phyloP scores from a whole-genome alignment of 192 early-diverging fungal species.

The Geosiphon pyriformis region DNA sequence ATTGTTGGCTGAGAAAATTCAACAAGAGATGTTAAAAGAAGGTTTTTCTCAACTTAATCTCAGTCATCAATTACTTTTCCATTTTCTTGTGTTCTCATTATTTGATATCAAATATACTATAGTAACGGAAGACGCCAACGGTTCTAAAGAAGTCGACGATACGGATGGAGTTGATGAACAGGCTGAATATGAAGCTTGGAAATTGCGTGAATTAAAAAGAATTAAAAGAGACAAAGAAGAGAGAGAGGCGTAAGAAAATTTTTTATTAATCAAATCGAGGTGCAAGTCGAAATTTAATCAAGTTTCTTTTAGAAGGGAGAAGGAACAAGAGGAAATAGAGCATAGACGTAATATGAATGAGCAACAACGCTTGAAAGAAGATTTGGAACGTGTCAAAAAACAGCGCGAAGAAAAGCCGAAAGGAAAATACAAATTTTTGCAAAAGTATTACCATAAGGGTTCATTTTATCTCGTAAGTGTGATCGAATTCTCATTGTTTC shows the following conservation, averaged over 20 bases:
- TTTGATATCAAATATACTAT: slow-evolving; percentile 25
- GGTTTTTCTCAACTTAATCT: slow-evolving; percentile 39
- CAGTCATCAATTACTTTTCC: slow-evolving; percentile 11
- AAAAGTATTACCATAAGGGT: slow-evolving; percentile 87
- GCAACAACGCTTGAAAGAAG: slow-evolving; percentile 68
- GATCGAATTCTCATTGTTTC: not conserved
- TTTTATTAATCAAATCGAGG: not conserved
- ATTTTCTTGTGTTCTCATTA: slow-evolving; percentile 7
- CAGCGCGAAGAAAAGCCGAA: slow-evolving; percentile 57
- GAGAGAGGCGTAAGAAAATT: slow-evolving; percentile 49
- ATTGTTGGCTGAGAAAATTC: slow-evolving; percentile 66
- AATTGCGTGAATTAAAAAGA: slow-evolving; percentile 79
- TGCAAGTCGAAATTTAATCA: not conserved
- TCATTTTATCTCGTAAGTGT: slow-evolving; percentile 68
- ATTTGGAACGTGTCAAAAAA: slow-evolving; percentile 54
- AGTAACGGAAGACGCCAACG: slow-evolving; percentile 37
- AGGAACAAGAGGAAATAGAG: slow-evolving; percentile 74
- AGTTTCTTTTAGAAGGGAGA: slow-evolving; percentile 47
- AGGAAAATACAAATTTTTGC: slow-evolving; percentile 53
- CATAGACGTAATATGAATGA: slow-evolving; percentile 78
- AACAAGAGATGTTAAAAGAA: slow-evolving; percentile 49
- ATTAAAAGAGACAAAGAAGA: slow-evolving; percentile 86
- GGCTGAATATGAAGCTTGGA: slow-evolving; percentile 89
- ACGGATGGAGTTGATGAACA: slow-evolving; percentile 84
- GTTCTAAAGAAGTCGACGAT: slow-evolving; percentile 70